Base-by-base conservation (phyloP, 805 yeast species). In the Wickerhamomyces alni region DNA sequence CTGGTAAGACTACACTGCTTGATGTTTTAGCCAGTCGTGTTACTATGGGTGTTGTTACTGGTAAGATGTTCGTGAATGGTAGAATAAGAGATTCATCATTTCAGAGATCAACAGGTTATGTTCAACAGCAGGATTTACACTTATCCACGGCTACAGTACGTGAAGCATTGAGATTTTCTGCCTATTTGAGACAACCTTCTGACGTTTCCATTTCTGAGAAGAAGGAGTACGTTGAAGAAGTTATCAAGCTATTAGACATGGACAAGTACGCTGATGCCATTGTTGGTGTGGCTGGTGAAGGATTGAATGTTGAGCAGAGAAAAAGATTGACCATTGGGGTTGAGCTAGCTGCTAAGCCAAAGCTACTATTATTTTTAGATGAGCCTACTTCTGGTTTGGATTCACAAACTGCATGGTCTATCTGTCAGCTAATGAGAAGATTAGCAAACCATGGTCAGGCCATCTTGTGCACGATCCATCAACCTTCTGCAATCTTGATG, bases 111-210 rank as follows among this genome's bases (percentile, higher is more conserved):
- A 82, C 85, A 55, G 93, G 93, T 40, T 83, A 82, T 57, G 87
- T 80, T 31, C 87, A 83, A 61, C 93, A 83, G 62, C 88, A 82
- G 55, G 91, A 83, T 69, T 63, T 83, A 47, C 93, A 83, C 59
- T 65, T 82, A 56, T 70, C 75, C 27, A 75, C 79, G 34, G 64
- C 80, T 15, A 80, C 91, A 30, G 91, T 83, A 13, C 74, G 88
- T 48, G 93, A 83, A 61, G 79, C 91, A 5, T 68, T 83, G 45
- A 65, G 69, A 38, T 84, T 83, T 60, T 75, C 87, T 34, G 91
- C 91, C 17, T 66, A 75, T 43, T 65, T 83, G 53, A 77, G 93
- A 63, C 87, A 80, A 61, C 84, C 87, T 12, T 58, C 63, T n/a
- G 50, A 63, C 30, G 75, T 74, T 17, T 70, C 86, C 3, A 62